Base-by-base conservation (phyloP, 2,329 filamentous ascomycete species). In the Venturia carpophila region DNA sequence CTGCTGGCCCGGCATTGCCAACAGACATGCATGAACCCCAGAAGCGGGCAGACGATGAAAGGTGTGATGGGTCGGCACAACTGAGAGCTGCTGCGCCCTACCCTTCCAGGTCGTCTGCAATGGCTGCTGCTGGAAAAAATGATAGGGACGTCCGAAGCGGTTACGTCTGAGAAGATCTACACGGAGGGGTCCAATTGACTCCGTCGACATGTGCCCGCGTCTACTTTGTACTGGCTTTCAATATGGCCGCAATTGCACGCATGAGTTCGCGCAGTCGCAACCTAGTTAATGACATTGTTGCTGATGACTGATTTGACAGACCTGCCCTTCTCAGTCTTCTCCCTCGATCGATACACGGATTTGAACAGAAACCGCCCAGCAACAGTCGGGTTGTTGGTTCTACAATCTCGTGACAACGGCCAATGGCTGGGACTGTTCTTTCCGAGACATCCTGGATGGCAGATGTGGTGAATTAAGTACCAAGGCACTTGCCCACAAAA, bases 1-100 rank as follows among this genome's bases (percentile, higher is more conserved):
- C 49, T 55, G 49, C 27, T 55, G 49, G 49, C 21, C 27, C 49
- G 49, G 24, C 52, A 37, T 56, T 27, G 52, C 52, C 37, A 56
- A 56, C 27, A 37, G 27, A 34, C 52, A 37, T 56, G 52, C 52
- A 37, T 37, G 27, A 37, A 56, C 10, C 47, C 47, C 21, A 27
- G 47, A 5, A 27, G 47, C 19, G 27, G 52, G 52, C 27, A 47
- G 45, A 34, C 11, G 24, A n/a, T n/a, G 21, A 56, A 13, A 56
- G 24, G 15, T 19, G 27, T 56, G 52, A 55, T 55, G 49, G 24
- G 49, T 11, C 30, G 49, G 15, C 13, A 24, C 24, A 34, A 34
- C 4, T 55, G 24, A 34, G 49, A 55, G 2, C 10, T 34, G 19
- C 30, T 56, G 52, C 52, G 37, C 52, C 30, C 52, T 17, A 37